These are phyloP conservation scores for Spathaspora hagerdaliae DNA, from an alignment of 805 yeast genomes.

Conservation along the genomic window DNA sequence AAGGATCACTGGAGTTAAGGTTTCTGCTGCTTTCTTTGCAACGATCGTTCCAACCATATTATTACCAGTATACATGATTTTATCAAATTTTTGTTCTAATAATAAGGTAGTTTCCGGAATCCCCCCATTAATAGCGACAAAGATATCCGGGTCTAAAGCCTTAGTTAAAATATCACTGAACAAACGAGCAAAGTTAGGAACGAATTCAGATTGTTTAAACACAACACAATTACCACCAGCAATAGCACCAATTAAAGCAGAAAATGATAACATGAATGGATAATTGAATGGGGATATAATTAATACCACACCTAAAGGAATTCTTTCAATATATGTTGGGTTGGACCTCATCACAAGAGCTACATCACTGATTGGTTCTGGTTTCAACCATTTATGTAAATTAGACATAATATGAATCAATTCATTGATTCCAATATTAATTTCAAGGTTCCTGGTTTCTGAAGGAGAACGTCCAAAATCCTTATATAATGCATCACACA, in stretches of 20 bases:
- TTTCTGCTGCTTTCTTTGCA: slow-evolving; percentile 78
- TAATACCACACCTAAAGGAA: slow-evolving; percentile 61
- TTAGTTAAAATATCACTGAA: slow-evolving; percentile 51
- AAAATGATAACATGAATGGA: slow-evolving; percentile 61
- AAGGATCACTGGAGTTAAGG: slow-evolving; percentile 71
- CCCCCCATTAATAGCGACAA: slow-evolving; percentile 71
- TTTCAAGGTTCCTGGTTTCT: slow-evolving; percentile 64
- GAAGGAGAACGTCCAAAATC: slow-evolving; percentile 66
- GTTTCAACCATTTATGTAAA: slow-evolving; percentile 59
- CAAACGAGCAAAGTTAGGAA: slow-evolving; percentile 57
- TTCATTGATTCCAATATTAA: slow-evolving; percentile 49
- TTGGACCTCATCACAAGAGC: slow-evolving; percentile 31
- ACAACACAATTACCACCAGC: slow-evolving; percentile 83
- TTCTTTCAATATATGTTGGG: slow-evolving; percentile 30
- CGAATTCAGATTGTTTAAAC: slow-evolving; percentile 70
- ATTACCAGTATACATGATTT: slow-evolving; percentile 85
- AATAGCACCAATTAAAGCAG: slow-evolving; percentile 73
- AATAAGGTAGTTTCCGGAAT: slow-evolving; percentile 56
- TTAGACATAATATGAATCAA: slow-evolving; percentile 54
- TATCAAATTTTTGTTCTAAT: slow-evolving; percentile 66
- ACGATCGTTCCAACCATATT: slow-evolving; percentile 71
- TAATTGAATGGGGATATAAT: slow-evolving; percentile 80
- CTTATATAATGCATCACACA: slow-evolving; percentile 53
- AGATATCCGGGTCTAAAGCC: slow-evolving; percentile 52
- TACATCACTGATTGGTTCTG: slow-evolving; percentile 35